Evolutionary conservation across 2,329 filamentous ascomycete genomes (phyloP).

Genomic region (Neophaeococcomyces mojaviensis): DNA sequence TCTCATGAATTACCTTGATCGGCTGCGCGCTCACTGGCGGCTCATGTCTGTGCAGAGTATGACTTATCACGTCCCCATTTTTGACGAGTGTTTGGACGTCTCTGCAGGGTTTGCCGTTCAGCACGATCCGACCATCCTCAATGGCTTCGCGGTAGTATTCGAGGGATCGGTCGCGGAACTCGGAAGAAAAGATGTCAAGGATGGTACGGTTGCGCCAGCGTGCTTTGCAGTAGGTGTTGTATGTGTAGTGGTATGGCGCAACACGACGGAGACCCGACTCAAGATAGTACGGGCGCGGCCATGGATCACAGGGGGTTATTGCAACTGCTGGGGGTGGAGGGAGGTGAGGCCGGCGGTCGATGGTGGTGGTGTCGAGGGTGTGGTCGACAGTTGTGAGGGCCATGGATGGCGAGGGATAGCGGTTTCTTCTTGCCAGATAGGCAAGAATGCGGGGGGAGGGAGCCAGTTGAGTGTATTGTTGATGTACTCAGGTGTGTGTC

Average conservation of each 20-base stretch:
- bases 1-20: slow-evolving; percentile 79
- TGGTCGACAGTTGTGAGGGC: slow-evolving; percentile 24
- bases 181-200: slow-evolving; percentile 79
- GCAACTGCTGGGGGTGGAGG: slow-evolving; percentile 16
- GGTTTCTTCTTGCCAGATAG: slow-evolving; percentile 33
- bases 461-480: slow-evolving; percentile 24
- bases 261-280: slow-evolving; percentile 78
- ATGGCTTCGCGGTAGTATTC: slow-evolving; percentile 84
- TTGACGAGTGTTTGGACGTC: slow-evolving; percentile 62
- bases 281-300: slow-evolving; percentile 69
- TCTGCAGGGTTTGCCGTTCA: slow-evolving; percentile 67
- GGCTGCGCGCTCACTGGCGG: slow-evolving; percentile 78
- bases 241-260: slow-evolving; percentile 82
- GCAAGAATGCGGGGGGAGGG: slow-evolving; percentile 33
- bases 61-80: slow-evolving; percentile 85
- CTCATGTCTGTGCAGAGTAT: slow-evolving; percentile 92
- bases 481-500: slow-evolving; percentile 4
- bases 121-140: slow-evolving; percentile 64
- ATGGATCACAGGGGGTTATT: slow-evolving; percentile 35
- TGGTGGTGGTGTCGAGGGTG: slow-evolving; percentile 6
- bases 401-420: slow-evolving; percentile 30
- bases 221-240: slow-evolving; percentile 91
- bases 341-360: slow-evolving; percentile 15
- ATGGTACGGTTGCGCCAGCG: slow-evolving; percentile 78
- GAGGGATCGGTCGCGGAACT: slow-evolving; percentile 80